Conservation (phyloP, 768 basidiomycete genomes). For the Goffeauzyma gilvescens region DNA sequence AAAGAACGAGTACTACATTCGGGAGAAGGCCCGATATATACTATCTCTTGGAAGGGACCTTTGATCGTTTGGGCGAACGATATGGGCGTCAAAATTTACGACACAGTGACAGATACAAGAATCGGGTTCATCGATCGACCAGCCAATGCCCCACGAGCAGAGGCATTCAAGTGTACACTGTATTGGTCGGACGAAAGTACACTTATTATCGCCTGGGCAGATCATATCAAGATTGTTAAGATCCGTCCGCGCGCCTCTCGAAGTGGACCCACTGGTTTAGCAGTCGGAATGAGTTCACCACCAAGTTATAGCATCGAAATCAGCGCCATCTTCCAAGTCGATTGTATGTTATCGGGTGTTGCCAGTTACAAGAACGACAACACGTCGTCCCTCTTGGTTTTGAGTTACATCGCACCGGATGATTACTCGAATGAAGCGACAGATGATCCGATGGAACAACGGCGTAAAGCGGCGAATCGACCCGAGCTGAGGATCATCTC, state of each 20-base stretch:
- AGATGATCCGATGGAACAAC: slow-evolving; percentile 52
- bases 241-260: slow-evolving; percentile 18
- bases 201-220: slow-evolving; percentile 81
- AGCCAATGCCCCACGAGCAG: slow-evolving; percentile 64
- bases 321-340: slow-evolving; percentile 75
- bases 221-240: slow-evolving; percentile 73
- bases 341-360: slow-evolving; percentile 87
- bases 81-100: slow-evolving; percentile 85
- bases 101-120: slow-evolving; percentile 52
- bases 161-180: slow-evolving; percentile 81
- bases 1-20: slow-evolving; percentile 65
- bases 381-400: slow-evolving; percentile 45
- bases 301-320: slow-evolving; percentile 54
- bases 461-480: slow-evolving; percentile 66
- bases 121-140: slow-evolving; percentile 74
- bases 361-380: slow-evolving; percentile 43
- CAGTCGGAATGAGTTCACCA: slow-evolving; percentile 7
- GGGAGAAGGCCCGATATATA: slow-evolving; percentile 90
- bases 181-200: slow-evolving; percentile 85
- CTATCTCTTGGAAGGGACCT: slow-evolving; percentile 61
- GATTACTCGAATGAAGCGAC: slow-evolving; percentile 51
- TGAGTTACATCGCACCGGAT: slow-evolving; percentile 71
- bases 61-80: slow-evolving; percentile 96
- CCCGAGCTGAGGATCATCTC: slow-evolving; percentile 88
- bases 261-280: neutral